Conservation (phyloP, 176 grass and related monocot species). For the Zoysia pacifica region DNA sequence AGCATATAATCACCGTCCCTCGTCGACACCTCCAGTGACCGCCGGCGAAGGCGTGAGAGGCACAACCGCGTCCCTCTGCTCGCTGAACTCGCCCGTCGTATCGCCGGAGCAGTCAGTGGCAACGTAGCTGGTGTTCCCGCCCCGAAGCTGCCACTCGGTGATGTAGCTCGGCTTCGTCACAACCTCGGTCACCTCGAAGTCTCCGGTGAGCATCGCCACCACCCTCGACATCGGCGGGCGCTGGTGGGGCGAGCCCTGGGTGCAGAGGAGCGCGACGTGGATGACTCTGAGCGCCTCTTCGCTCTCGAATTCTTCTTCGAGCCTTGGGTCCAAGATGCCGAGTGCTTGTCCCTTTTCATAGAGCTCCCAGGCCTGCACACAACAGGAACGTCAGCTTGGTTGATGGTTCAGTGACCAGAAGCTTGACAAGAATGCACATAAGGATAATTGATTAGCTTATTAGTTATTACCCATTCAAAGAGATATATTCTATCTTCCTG, state of each 20-base stretch:
- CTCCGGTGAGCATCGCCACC: constrained; percentile 48
- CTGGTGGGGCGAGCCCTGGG: constrained; percentile 46
- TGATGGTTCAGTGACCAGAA: background rate
- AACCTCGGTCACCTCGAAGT: constrained; percentile 40
- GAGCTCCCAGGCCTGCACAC: constrained; percentile 50
- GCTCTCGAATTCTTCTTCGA: constrained; percentile 34
- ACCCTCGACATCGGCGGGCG: constrained; percentile 62
- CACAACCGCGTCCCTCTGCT: background rate
- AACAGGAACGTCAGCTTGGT: background rate
- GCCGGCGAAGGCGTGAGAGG: constrained; percentile 21
- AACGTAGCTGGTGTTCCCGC: constrained; percentile 36
- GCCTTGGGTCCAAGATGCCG: constrained; percentile 42
- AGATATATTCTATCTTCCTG: constrained; percentile 49
- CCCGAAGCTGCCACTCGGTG: constrained; percentile 55
- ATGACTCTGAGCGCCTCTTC: constrained; percentile 49
- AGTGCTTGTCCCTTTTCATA: constrained; percentile 41
- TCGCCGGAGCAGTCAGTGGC: background rate
- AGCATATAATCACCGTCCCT: constrained; percentile 16
- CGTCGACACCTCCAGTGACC: background rate
- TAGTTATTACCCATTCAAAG: constrained; percentile 1
- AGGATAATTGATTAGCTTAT: background rate
- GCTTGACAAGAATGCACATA: background rate
- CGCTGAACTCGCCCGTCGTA: constrained; percentile 1
- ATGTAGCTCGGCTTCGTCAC: constrained; percentile 54
- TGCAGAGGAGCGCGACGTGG: constrained; percentile 52